phyloP scores from a whole-genome alignment of 352 stramenopile species.

The Phytophthora foliorum region DNA sequence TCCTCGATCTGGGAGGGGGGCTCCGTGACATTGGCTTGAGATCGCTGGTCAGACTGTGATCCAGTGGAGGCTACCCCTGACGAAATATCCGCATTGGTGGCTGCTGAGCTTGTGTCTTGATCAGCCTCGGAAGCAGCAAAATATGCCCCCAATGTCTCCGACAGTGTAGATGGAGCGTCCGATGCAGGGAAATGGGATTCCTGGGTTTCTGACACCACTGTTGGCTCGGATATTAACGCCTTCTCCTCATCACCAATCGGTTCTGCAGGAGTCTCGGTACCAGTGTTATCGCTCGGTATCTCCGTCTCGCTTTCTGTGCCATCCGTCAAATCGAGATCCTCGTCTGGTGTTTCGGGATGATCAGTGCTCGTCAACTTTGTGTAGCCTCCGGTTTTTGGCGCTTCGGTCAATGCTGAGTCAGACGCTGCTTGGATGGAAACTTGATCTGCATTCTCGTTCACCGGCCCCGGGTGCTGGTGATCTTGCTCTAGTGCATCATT shows the following conservation, averaged over 20 bases:
- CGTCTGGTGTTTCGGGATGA: not conserved
- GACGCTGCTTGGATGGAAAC: not conserved
- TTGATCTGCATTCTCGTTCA: slow-evolving; percentile 27
- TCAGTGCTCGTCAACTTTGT: slow-evolving; percentile 32
- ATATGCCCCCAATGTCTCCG: not conserved
- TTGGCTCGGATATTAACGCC: not conserved
- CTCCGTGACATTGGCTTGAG: slow-evolving; percentile 24
- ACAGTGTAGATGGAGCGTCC: not conserved
- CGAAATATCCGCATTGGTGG: not conserved
- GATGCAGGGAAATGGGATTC: not conserved
- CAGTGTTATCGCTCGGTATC: not conserved
- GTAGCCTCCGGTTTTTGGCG: slow-evolving; percentile 19
- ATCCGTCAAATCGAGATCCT: slow-evolving; percentile 13
- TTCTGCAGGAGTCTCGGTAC: not conserved
- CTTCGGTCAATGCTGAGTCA: slow-evolving; percentile 6
- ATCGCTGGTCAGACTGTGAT: slow-evolving; percentile 4
- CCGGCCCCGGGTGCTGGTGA: slow-evolving; percentile 17
- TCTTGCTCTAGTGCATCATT: slow-evolving; percentile 49
- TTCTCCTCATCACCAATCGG: not conserved
- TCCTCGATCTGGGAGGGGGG: slow-evolving; percentile 44
- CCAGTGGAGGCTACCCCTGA: not conserved
- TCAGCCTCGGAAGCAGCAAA: not conserved
- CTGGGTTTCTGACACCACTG: not conserved
- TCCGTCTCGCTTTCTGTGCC: slow-evolving; percentile 5
- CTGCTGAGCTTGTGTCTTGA: not conserved